Evolutionary conservation across 2,329 filamentous ascomycete species (phyloP), one percentile per base, ranked within the genome.

Genomic region (Parastagonospora avenae): DNA sequence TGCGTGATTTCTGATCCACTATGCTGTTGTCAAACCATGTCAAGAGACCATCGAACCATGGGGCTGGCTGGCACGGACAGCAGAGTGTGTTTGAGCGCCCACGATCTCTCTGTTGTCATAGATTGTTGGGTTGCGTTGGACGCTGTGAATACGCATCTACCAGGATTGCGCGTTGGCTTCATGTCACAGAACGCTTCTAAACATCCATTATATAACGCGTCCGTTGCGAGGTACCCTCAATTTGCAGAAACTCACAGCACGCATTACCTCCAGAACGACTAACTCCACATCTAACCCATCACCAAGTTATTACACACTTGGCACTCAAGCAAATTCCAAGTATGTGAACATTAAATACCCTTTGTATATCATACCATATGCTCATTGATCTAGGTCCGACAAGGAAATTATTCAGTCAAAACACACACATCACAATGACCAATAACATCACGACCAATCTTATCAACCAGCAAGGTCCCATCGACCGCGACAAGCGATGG

Each of bases 401-500:
- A 5, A 24, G 19, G 5, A 24, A 3, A 8, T 40, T 15, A 4
- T 16, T 14, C 40, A 6, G 8, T 16, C n/a, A 19, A n/a, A 31
- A 4, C 24, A 29, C 7, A 4, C 10, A 40, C 24, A 6, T 29
- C 3, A 29, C 19, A 10, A 42, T 31, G 40, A 31, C 29, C 10
- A 4, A 8, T 16, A n/a, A 12, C 28, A 12, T 19, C 8, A 16
- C 29, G 2, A 31, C 9, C 12, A 4, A 8, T 12, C 40, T 32
- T 1, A n/a, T 40, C 24, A 29, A 29, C 27, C 40, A 31, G 12
- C 29, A 42, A 14, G 42, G 42, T n/a, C 42, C 42, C 11, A 35
- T 35, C 32, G 31, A 44, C 15, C 42, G 42, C 16, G 42, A 44
- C 24, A 44, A 44, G 42, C 31, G 42, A 9, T 44, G 31, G 42